These are phyloP conservation scores for Fusarium tupiense DNA, from an alignment of 2,329 filamentous ascomycete genomes.

Conservation along the genomic window DNA sequence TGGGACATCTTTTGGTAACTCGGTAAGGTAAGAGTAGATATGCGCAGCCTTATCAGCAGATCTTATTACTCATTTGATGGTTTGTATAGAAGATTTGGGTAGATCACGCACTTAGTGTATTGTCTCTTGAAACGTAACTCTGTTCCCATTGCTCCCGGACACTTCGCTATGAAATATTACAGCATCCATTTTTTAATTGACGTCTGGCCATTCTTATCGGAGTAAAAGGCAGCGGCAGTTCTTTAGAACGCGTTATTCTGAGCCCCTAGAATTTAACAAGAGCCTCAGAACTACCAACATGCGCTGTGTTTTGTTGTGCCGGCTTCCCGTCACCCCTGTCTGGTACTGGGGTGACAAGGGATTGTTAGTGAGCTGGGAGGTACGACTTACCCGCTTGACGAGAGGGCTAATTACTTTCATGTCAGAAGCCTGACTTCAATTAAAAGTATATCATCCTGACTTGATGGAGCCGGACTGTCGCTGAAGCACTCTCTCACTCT, in stretches of 20 bases:
- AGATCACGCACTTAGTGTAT: background rate
- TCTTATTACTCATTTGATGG: rapidly evolving
- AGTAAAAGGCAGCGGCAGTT: background rate
- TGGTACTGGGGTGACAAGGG: background rate
- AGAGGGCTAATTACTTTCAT: background rate
- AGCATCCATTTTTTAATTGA: background rate
- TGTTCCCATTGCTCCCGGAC: background rate
- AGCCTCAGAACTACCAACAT: background rate
- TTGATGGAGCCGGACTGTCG: no score
- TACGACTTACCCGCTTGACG: rapidly evolving
- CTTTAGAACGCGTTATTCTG: background rate
- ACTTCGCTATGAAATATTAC: background rate
- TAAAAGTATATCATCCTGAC: no score
- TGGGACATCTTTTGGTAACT: rapidly evolving
- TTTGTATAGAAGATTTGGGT: rapidly evolving
- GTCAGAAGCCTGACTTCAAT: no score
- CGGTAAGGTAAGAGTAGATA: background rate
- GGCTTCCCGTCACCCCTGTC: background rate
- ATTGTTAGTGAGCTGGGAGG: background rate
- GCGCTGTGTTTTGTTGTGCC: background rate
- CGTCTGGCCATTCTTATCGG: no score
- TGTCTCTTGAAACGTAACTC: background rate
- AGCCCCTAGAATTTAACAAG: background rate
- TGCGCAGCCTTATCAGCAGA: rapidly evolving
- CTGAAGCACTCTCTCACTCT: background rate